phyloP scores from a whole-genome alignment of 257 asterid species.

The Solanum peruvianum region DNA sequence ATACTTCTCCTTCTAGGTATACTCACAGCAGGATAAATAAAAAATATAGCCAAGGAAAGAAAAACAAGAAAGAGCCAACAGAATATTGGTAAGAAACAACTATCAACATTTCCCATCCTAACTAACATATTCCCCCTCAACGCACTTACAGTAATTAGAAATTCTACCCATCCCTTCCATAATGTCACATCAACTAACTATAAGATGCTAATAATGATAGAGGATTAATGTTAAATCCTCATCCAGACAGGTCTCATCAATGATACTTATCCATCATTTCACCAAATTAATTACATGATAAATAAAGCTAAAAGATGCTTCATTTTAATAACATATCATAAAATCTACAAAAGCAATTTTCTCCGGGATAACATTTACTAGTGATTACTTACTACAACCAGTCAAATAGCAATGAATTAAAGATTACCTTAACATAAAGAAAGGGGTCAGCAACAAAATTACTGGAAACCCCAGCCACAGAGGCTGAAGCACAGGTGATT shows the following conservation, averaged over 20 bases:
- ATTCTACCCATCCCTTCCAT: conserved; percentile 1
- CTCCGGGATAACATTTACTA: neutral
- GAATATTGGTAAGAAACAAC: neutral
- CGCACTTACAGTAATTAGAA: conserved; percentile 17
- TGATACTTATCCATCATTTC: neutral
- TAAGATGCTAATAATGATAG: neutral
- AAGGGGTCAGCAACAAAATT: conserved; percentile 75
- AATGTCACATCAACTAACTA: conserved; percentile 6
- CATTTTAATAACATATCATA: neutral
- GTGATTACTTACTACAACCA: neutral
- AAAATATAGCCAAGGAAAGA: neutral
- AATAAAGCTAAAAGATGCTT: neutral
- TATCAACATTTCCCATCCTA: neutral
- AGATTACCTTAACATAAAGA: conserved; percentile 36
- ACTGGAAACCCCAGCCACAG: conserved; percentile 53
- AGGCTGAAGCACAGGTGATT: conserved; percentile 58
- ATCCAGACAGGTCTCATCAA: neutral
- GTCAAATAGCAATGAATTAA: neutral
- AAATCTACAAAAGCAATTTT: neutral
- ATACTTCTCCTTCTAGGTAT: neutral
- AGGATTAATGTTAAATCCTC: neutral
- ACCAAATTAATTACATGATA: neutral
- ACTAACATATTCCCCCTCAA: conserved; percentile 3
- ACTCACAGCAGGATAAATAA: neutral
- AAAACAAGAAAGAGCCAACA: conserved; percentile 3